Evolutionary conservation across 2,329 filamentous ascomycete species (phyloP).

Genomic region (Penicillium sp.): DNA sequence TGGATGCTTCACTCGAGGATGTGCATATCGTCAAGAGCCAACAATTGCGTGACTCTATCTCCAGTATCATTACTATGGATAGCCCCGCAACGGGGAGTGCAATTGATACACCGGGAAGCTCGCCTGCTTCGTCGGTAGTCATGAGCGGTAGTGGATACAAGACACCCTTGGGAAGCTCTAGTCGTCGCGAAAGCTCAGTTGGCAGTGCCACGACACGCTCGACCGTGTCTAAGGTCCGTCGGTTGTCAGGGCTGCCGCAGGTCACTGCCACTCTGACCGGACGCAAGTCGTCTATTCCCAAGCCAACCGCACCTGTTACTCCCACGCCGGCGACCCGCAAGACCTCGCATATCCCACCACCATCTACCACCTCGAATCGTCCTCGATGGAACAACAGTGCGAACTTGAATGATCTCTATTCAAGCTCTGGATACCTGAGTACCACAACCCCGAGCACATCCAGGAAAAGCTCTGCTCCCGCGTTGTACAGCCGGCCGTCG

Average conservation of each 20-base stretch:
- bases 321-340: slow-evolving; percentile 52
- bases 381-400: slow-evolving; percentile 75
- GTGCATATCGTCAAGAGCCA: slow-evolving; percentile 65
- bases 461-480: slow-evolving; percentile 38
- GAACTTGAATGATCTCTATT: slow-evolving; percentile 65
- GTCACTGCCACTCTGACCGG: slow-evolving; percentile 32
- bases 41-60: slow-evolving; percentile 87
- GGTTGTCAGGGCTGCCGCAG: slow-evolving; percentile 55
- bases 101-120: slow-evolving; percentile 72
- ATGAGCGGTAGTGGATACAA: slow-evolving; percentile 57
- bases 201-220: slow-evolving; percentile 46
- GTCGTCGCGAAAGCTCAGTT: slow-evolving; percentile 53
- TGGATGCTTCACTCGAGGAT: slow-evolving; percentile 76
- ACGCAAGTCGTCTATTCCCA: slow-evolving; percentile 45
- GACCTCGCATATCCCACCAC: slow-evolving; percentile 50
- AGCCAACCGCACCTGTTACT: slow-evolving; percentile 52
- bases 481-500: slow-evolving; percentile 40
- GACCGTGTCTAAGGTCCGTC: slow-evolving; percentile 45
- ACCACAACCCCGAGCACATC: slow-evolving; percentile 65
- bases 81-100: slow-evolving; percentile 71
- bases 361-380: slow-evolving; percentile 55
- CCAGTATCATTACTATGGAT: slow-evolving; percentile 85
- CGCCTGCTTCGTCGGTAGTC: slow-evolving; percentile 68
- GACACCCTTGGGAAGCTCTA: slow-evolving; percentile 52
- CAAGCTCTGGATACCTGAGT: slow-evolving; percentile 64